phyloP scores from a whole-genome alignment of 2,329 filamentous ascomycete species.

The Talaromyces islandicus region DNA sequence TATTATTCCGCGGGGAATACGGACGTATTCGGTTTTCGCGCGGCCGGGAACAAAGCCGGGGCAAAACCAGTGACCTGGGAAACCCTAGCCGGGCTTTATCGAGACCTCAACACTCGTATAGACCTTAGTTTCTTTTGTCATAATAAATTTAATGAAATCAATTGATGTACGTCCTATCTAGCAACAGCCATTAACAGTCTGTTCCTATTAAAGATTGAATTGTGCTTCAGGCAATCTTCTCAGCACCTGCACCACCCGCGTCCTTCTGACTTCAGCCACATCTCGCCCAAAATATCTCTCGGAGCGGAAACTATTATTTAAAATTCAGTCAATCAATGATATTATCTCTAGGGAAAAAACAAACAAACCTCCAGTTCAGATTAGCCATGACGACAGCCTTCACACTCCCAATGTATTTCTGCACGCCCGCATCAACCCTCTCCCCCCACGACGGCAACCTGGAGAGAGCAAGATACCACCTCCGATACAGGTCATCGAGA shows the following conservation, averaged over 20 bases:
- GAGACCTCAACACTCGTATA: not conserved
- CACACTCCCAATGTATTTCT: conserved; percentile 18
- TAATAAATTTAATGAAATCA: not conserved
- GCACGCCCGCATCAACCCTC: conserved; percentile 17
- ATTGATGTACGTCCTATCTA: not conserved
- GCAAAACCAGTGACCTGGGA: not conserved
- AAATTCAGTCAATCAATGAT: not conserved
- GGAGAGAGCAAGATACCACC: conserved; percentile 19
- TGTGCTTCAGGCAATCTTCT: not conserved
- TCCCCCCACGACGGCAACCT: conserved; percentile 19
- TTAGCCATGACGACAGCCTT: conserved; percentile 19
- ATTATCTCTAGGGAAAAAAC: not conserved
- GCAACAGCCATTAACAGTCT: not conserved
- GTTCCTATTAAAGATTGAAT: not conserved
- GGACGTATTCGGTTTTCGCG: too few relatives aligned
- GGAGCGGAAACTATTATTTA: conserved; percentile 15
- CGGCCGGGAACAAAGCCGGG: too few relatives aligned
- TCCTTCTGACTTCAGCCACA: conserved; percentile 11
- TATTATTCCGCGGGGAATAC: not conserved
- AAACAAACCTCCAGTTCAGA: conserved; percentile 20
- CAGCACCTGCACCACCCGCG: conserved; percentile 4
- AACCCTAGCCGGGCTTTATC: not conserved
- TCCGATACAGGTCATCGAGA: conserved; percentile 16
- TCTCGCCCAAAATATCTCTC: conserved; percentile 17
- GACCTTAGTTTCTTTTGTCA: not conserved